Evolutionary conservation across 129 eudicot species (phyloP).

Genomic region (Sambucus nigra): DNA sequence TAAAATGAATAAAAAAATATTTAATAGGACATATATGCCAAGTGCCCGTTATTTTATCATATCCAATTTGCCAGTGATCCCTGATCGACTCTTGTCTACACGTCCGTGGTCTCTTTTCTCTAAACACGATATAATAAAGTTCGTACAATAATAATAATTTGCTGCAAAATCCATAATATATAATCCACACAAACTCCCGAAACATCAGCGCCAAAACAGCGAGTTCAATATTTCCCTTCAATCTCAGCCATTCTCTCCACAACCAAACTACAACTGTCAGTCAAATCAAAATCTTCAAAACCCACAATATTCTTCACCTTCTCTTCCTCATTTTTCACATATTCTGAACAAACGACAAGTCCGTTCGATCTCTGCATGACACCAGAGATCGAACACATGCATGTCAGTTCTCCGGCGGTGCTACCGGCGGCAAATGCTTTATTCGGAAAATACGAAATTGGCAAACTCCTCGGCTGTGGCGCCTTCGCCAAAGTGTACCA

Average conservation of each 20-base stretch:
- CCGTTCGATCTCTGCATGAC: slow-evolving; percentile 34
- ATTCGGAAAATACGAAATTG: slow-evolving; percentile 68
- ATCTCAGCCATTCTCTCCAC: background rate
- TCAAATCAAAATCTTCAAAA: slow-evolving; percentile 6
- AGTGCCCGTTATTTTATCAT: too few relatives aligned
- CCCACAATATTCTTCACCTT: background rate
- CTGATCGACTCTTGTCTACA: too few relatives aligned
- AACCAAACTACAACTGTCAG: background rate
- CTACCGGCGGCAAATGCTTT: slow-evolving; percentile 31
- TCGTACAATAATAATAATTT: too few relatives aligned
- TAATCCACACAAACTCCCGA: too few relatives aligned
- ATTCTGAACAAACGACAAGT: slow-evolving; percentile 10
- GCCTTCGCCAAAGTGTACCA: slow-evolving; percentile 80
- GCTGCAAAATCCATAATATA: too few relatives aligned
- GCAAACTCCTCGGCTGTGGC: slow-evolving; percentile 67
- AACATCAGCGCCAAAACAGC: too few relatives aligned
- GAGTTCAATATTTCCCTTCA: too few relatives aligned
- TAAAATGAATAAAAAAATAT: too few relatives aligned
- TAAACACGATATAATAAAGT: too few relatives aligned
- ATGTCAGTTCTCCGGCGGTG: slow-evolving; percentile 14
- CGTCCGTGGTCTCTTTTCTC: too few relatives aligned
- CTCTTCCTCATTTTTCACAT: slow-evolving; percentile 6
- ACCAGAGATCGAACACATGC: slow-evolving; percentile 25
- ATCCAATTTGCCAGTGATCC: too few relatives aligned
- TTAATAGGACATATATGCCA: too few relatives aligned